Evolutionary conservation across 1,284 basidiomycete species (phyloP), one percentile per base, ranked within the genome.

Genomic region (Microbotryum lychnidis-dioicae): DNA sequence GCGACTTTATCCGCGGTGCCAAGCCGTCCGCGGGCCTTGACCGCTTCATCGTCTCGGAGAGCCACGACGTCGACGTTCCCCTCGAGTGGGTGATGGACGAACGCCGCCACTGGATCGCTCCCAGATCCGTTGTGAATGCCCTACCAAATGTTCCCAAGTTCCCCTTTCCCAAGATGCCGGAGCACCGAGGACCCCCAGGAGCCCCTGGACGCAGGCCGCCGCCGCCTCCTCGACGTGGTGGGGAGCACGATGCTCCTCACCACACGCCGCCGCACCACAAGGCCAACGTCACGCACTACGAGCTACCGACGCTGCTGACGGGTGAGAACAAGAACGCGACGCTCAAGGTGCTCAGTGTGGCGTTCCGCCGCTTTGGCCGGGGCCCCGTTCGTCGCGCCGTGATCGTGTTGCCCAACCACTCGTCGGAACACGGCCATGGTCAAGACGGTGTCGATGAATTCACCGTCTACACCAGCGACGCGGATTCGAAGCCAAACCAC

Each of bases 261-360:
- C 46, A 27, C 7, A 50, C 45, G n/a, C 52, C 37, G 8, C 25
- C 33, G 2, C 54, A 61, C 23, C 42, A 44, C 52, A 54, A 62
- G 33, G 68, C 55, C 37, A 69, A 70, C 52, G 58, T 72, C 8
- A 71, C 68, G 10, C 62, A 66, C 48, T 69, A 71, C 52, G 54
- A 52, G 29, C 67, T 73, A 20, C 69, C 67, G 9, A 73, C 72
- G 1, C 62, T 72, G 31, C 62, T 73, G 45, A 56, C 64, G 14
- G 64, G 68, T 14, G 52, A 60, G 20, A 63, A 62, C 47, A 50
- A 58, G 49, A 71, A 71, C 37, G 69, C 69, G n/a, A 68, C 68
- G 4, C 66, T 73, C 54, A 50, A 61, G 29, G 58, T 71, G n/a
- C 66, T 60, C 25, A 67, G 72, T 31, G 62, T 72, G 23, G 55